A percentile compares a stretch with the other conserved stretches of the same genome.
Evolutionary conservation across 495 filamentous ascomycete species (phyloP).

Genomic region (Penicillium bovifimosum): DNA sequence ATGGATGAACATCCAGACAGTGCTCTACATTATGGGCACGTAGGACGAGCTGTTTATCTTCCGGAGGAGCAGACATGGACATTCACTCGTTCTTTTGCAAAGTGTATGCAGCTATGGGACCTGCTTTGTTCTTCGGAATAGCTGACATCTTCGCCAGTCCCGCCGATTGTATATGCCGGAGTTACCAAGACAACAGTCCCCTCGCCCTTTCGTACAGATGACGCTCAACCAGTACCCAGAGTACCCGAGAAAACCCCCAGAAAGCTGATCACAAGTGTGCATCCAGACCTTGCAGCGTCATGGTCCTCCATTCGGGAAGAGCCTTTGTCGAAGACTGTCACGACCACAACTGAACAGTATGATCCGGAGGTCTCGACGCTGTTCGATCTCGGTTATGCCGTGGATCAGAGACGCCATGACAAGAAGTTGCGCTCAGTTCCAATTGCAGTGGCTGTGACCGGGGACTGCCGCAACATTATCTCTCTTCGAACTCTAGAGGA

Average conservation of each 20-base stretch:
- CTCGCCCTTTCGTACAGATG: slow-evolving; percentile 15
- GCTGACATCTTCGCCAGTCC: slow-evolving; percentile 19
- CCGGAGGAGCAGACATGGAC: slow-evolving; percentile 49
- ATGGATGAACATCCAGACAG: slow-evolving; percentile 54
- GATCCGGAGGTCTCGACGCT: slow-evolving; percentile 38
- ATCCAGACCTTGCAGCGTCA: slow-evolving; percentile 37
- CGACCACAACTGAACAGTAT: slow-evolving; percentile 24
- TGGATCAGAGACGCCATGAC: slow-evolving; percentile 24
- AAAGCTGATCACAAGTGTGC: slow-evolving; percentile 21
- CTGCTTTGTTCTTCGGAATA: not conserved
- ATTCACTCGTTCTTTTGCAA: slow-evolving; percentile 43
- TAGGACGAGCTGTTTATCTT: slow-evolving; percentile 54
- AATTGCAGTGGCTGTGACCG: slow-evolving; percentile 40
- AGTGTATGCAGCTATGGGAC: slow-evolving; percentile 15
- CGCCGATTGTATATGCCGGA: slow-evolving; percentile 31
- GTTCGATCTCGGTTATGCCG: slow-evolving; percentile 41
- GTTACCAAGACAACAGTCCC: slow-evolving; percentile 27
- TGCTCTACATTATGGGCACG: slow-evolving; percentile 62
- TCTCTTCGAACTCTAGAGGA: slow-evolving; percentile 34
- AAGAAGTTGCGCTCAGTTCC: slow-evolving; percentile 30
- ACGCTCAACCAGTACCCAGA: slow-evolving; percentile 11
- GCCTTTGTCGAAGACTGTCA: slow-evolving; percentile 27
- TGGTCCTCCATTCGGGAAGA: slow-evolving; percentile 30
- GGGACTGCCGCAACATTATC: slow-evolving; percentile 38
- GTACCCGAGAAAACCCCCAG: slow-evolving; percentile 9